These are phyloP conservation scores for Xylariomycetidae sp. DNA, from an alignment of 2,329 filamentous ascomycete genomes.

Conservation along the genomic window DNA sequence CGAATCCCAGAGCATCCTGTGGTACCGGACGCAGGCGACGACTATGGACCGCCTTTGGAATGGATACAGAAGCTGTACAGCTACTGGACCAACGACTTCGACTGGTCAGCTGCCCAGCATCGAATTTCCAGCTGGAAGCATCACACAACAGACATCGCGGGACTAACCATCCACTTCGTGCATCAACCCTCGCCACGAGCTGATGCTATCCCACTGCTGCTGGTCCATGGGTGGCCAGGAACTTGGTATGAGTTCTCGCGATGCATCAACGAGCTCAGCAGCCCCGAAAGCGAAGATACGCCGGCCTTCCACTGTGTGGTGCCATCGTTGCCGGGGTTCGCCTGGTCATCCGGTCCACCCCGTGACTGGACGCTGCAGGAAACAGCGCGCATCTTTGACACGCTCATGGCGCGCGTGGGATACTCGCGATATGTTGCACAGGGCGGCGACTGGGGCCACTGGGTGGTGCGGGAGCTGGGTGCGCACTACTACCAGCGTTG, in stretches of 20 bases:
- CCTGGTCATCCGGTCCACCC: conserved; percentile 27
- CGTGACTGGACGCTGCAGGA: conserved; percentile 30
- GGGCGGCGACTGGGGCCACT: conserved; percentile 35
- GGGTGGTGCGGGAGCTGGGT: conserved; percentile 32
- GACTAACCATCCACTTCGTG: conserved; percentile 20
- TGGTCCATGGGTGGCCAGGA: conserved; percentile 39
- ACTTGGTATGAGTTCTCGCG: conserved; percentile 37
- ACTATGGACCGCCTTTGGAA: conserved; percentile 6
- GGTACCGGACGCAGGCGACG: conserved; percentile 9
- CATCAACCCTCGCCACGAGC: conserved; percentile 11
- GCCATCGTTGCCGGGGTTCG: conserved; percentile 33
- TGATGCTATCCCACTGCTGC: conserved; percentile 32
- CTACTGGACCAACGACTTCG: conserved; percentile 7
- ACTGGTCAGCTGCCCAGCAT: conserved; percentile 11
- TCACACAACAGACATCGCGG: conserved; percentile 13
- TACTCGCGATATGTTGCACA: conserved; percentile 33
- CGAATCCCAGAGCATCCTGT: conserved; percentile 6
- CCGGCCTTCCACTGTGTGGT: conserved; percentile 31
- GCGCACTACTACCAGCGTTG: conserved; percentile 27
- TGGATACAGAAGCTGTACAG: conserved; percentile 10
- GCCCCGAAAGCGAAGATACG: conserved; percentile 9
- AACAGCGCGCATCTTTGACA: conserved; percentile 30
- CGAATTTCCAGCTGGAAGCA: conserved; percentile 9
- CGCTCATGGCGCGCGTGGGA: conserved; percentile 32
- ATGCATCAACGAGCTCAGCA: conserved; percentile 29